These are phyloP conservation scores for Dissophora ornata DNA, from an alignment of 192 early-diverging fungal species.

Conservation along the genomic window DNA sequence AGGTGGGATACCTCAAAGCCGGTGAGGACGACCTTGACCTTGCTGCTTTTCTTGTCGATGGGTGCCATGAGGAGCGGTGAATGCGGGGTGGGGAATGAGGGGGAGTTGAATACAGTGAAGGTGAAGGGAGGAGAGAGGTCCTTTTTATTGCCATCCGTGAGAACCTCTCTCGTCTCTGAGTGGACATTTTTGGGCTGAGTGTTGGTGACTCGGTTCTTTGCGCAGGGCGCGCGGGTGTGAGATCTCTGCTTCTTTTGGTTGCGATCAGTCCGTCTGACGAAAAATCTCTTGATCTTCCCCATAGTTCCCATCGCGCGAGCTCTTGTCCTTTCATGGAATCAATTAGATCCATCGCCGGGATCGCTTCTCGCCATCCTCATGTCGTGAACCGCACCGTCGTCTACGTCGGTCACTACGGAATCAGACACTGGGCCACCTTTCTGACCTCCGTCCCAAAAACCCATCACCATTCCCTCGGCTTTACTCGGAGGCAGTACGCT, in stretches of 20 bases:
- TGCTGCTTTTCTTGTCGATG: conserved; percentile 23
- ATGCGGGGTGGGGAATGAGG: not conserved
- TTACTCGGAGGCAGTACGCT: not conserved
- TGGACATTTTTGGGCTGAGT: too few relatives aligned
- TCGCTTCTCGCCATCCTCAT: not conserved
- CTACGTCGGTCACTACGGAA: conserved; percentile 5
- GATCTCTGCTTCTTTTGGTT: not conserved
- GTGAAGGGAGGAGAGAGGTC: not conserved
- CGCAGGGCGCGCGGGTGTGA: not conserved
- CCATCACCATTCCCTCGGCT: not conserved
- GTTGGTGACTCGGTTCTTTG: too few relatives aligned
- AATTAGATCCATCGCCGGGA: conserved; percentile 1
- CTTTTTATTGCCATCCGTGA: too few relatives aligned
- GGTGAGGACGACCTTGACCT: conserved; percentile 48
- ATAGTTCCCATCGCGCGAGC: too few relatives aligned
- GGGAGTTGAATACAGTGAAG: not conserved
- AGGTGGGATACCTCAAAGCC: conserved; percentile 40
- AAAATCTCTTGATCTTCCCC: too few relatives aligned
- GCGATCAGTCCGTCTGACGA: too few relatives aligned
- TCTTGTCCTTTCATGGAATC: not conserved
- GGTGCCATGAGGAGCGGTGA: conserved; percentile 26
- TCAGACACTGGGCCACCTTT: conserved; percentile 22
- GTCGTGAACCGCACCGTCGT: not conserved
- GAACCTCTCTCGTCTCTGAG: not conserved
- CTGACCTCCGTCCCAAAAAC: conserved; percentile 20